A percentile compares a stretch with the other conserved stretches of the same genome.
phyloP scores from a whole-genome alignment of 169 alveolate species.

The Neospora caninum region DNA sequence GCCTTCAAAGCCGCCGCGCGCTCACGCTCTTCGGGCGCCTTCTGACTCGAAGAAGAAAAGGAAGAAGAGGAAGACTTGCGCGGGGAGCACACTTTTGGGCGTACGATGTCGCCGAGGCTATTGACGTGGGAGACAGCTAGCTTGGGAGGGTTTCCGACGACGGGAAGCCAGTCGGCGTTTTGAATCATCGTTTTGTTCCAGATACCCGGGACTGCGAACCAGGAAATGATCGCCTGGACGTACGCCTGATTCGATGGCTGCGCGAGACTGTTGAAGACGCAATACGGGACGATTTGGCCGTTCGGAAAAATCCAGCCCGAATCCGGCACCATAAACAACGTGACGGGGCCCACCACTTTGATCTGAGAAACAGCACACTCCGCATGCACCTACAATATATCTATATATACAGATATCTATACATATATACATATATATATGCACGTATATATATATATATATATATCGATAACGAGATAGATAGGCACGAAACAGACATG shows the following conservation, averaged over 20 bases:
- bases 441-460: not conserved
- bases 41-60: not conserved
- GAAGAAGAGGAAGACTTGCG: not conserved
- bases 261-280: constrained; percentile 61
- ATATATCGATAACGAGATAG: not conserved
- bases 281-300: constrained; percentile 62
- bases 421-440: no score
- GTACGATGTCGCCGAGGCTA: not conserved
- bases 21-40: not conserved
- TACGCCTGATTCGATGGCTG: constrained; percentile 32
- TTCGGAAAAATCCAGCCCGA: constrained; percentile 69
- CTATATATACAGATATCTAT: no score
- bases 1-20: not conserved
- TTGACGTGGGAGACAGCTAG: constrained; percentile 60
- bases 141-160: constrained; percentile 50
- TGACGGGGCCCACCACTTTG: constrained; percentile 61
- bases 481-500: not conserved
- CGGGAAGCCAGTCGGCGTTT: constrained; percentile 57
- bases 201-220: constrained; percentile 60
- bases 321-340: constrained; percentile 62
- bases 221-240: constrained; percentile 47
- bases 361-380: not conserved
- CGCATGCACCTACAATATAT: no score
- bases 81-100: not conserved
- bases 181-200: constrained; percentile 26